Evolutionary conservation across 2,329 filamentous ascomycete species (phyloP).

Genomic region (Trichoderma cornu-damae): DNA sequence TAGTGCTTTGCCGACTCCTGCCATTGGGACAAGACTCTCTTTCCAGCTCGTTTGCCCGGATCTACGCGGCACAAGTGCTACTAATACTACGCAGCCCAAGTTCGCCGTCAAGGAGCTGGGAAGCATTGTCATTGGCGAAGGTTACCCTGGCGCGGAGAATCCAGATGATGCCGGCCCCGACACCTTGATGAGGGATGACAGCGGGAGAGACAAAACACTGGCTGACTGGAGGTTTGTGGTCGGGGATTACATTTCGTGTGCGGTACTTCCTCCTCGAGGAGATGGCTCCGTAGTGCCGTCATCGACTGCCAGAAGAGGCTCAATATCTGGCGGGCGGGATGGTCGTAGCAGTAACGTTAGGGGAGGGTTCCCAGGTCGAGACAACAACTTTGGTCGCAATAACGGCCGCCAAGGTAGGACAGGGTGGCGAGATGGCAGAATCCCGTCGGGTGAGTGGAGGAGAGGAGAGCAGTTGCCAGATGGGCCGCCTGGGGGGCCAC

Average conservation of each 20-base stretch:
- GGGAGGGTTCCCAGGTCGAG: constrained; percentile 25
- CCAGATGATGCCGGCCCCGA: constrained; percentile 36
- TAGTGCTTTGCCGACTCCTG: constrained; percentile 63
- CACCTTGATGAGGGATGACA: constrained; percentile 37
- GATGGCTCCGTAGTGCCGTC: constrained; percentile 69
- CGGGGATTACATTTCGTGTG: constrained; percentile 82
- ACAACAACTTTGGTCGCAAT: constrained; percentile 32
- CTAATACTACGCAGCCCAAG: constrained; percentile 38
- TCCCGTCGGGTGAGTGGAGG: constrained; percentile 58
- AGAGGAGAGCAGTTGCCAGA: constrained; percentile 60
- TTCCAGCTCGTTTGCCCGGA: constrained; percentile 86
- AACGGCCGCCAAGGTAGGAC: constrained; percentile 35
- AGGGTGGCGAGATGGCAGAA: constrained; percentile 36
- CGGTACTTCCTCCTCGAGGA: constrained; percentile 67
- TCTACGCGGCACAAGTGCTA: constrained; percentile 39
- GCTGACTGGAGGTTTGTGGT: constrained; percentile 75
- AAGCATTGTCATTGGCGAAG: constrained; percentile 68
- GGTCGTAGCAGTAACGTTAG: constrained; percentile 24
- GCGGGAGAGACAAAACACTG: constrained; percentile 67
- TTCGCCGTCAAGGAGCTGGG: constrained; percentile 79
- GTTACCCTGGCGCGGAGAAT: constrained; percentile 42
- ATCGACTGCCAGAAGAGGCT: constrained; percentile 34
- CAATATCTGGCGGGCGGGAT: constrained; percentile 22
- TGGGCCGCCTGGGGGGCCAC: constrained; percentile 33
- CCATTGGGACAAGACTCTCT: constrained; percentile 75